Evolutionary conservation across 148 eudicot genomes (phyloP).

Genomic region (Rhododendron ferrugineum): DNA sequence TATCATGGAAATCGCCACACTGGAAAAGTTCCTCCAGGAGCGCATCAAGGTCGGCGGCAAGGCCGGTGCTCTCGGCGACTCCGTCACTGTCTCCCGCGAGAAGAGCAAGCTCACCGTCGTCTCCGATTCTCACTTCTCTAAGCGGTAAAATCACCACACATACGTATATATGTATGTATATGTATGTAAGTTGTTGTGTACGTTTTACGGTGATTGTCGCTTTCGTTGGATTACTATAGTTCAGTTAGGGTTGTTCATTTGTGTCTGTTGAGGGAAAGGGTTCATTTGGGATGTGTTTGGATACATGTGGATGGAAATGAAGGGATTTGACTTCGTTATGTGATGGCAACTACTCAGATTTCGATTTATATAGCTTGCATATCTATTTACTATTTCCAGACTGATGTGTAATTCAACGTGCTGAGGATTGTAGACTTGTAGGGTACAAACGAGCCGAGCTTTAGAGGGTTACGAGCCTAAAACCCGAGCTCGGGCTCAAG

Average conservation of each 20-base stretch:
- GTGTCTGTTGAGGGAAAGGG: not conserved
- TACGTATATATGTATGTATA: not conserved
- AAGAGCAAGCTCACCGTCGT: conserved; percentile 23
- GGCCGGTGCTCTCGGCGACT: conserved; percentile 27
- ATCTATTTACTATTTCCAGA: too few relatives aligned
- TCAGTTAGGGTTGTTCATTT: not conserved
- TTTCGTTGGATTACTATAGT: not conserved
- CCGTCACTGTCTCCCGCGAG: conserved; percentile 20
- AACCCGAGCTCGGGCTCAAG: not conserved
- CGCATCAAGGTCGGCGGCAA: conserved; percentile 30
- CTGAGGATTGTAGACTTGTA: too few relatives aligned
- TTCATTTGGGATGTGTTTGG: too few relatives aligned
- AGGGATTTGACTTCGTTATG: not conserved
- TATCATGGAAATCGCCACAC: conserved; percentile 33
- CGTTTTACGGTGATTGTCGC: not conserved
- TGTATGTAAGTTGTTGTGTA: not conserved
- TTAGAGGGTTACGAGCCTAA: too few relatives aligned
- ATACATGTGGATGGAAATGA: not conserved
- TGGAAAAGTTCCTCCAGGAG: conserved; percentile 34
- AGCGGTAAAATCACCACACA: conserved; percentile 3
- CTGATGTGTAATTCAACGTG: too few relatives aligned
- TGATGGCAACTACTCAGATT: too few relatives aligned
- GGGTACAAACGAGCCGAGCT: too few relatives aligned
- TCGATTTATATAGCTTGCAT: not conserved
- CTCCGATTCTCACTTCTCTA: conserved; percentile 23